Evolutionary conservation across 1,139 yeast species (phyloP).

Genomic region (Martiniozyma asiatica): DNA sequence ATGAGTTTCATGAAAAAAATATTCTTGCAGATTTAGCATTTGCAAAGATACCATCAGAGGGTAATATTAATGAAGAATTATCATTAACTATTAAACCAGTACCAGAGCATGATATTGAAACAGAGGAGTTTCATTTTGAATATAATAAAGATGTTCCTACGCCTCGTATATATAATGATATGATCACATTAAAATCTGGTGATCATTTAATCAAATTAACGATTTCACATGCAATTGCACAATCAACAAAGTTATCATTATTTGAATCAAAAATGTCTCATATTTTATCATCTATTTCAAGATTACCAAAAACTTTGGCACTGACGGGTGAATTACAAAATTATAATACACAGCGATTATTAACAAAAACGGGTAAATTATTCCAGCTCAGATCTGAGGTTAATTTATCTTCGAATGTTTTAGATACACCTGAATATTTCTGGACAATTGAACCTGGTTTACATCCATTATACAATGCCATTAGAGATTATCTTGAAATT

Average conservation of each 20-base stretch:
- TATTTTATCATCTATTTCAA: slow-evolving; percentile 71
- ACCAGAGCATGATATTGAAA: slow-evolving; percentile 83
- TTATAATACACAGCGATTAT: slow-evolving; percentile 63
- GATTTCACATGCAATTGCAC: slow-evolving; percentile 94
- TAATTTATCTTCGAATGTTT: slow-evolving; percentile 75
- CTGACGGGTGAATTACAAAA: slow-evolving; percentile 78
- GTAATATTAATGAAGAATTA: slow-evolving; percentile 11
- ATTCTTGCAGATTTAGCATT: slow-evolving; percentile 85
- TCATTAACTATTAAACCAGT: slow-evolving; percentile 62
- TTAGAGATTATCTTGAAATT: slow-evolving; percentile 84
- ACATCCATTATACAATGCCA: slow-evolving; percentile 82
- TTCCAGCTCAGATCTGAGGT: slow-evolving; percentile 90
- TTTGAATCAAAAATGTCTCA: slow-evolving; percentile 89
- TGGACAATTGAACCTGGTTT: slow-evolving; percentile 96
- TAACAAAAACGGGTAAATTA: slow-evolving; percentile 79
- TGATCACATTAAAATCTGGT: slow-evolving; percentile 81
- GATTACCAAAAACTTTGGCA: slow-evolving; percentile 80
- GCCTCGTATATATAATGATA: slow-evolving; percentile 88
- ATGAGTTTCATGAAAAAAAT: slow-evolving; percentile 86
- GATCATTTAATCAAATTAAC: slow-evolving; percentile 89
- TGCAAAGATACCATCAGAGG: slow-evolving; percentile 36
- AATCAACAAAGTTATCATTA: slow-evolving; percentile 80
- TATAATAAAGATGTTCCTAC: slow-evolving; percentile 71
- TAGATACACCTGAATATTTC: slow-evolving; percentile 92
- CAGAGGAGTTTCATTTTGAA: slow-evolving; percentile 89